phyloP scores from a whole-genome alignment of 495 filamentous ascomycete genomes.

The Astrothelium subdiscretum region DNA sequence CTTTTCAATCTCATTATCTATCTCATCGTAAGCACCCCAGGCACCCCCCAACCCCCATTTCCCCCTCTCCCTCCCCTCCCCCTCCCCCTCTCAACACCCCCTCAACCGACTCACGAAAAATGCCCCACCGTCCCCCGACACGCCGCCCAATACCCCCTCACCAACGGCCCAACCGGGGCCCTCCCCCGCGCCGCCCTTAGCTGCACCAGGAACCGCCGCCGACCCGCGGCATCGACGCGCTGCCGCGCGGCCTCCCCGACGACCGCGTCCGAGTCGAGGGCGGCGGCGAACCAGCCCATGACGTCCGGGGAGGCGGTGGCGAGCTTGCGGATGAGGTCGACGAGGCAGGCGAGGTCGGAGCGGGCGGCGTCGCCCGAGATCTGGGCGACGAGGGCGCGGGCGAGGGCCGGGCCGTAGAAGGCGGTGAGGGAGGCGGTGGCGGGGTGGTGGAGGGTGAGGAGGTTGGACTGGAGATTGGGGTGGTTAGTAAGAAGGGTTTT shows the following conservation, averaged over 20 bases:
- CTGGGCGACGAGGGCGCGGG: slow-evolving; percentile 45
- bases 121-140: slow-evolving; percentile 44
- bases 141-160: slow-evolving; percentile 58
- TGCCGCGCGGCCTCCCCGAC: slow-evolving; percentile 39
- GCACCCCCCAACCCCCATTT: background rate
- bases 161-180: slow-evolving; percentile 45
- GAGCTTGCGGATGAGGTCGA: slow-evolving; percentile 66
- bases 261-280: slow-evolving; percentile 41
- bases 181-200: slow-evolving; percentile 51
- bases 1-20: too few species aligned
- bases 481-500: background rate
- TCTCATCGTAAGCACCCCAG: too few species aligned
- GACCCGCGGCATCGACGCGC: slow-evolving; percentile 45
- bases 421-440: background rate
- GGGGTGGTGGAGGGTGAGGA: background rate
- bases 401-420: slow-evolving; percentile 8
- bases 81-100: too few species aligned
- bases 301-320: slow-evolving; percentile 51
- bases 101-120: background rate
- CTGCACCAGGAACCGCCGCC: slow-evolving; percentile 47
- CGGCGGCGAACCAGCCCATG: slow-evolving; percentile 49
- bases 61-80: background rate
- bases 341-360: slow-evolving; percentile 65
- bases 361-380: slow-evolving; percentile 63
- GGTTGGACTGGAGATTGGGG: background rate